phyloP scores from a whole-genome alignment of 345 rosid genomes.

The Murraya paniculata region DNA sequence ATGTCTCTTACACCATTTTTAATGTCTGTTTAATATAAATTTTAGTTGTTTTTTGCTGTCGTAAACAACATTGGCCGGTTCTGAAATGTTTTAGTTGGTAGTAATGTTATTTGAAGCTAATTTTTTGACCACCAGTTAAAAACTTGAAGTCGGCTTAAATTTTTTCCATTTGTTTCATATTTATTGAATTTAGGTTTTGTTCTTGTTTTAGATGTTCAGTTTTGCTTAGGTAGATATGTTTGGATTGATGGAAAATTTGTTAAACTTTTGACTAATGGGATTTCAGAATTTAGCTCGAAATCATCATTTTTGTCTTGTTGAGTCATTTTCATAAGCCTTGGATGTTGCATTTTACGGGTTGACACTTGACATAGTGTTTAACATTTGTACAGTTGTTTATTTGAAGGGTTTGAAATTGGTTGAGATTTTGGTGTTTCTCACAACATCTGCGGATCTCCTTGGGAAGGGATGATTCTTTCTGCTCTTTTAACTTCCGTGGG shows the following conservation, averaged over 20 bases:
- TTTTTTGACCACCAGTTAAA: background rate
- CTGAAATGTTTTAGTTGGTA: background rate
- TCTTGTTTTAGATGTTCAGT: background rate
- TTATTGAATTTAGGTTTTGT: background rate
- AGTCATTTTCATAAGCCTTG: no score
- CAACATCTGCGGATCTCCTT: background rate
- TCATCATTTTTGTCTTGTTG: no score
- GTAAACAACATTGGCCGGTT: background rate
- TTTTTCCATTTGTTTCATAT: background rate
- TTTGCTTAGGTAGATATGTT: no score
- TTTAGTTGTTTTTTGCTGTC: background rate
- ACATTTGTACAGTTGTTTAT: background rate
- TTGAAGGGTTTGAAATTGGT: background rate
- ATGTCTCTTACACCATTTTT: background rate
- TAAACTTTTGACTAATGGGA: background rate
- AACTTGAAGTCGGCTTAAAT: background rate
- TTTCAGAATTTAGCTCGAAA: no score
- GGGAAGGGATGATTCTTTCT: slow-evolving; percentile 59
- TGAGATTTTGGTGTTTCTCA: background rate
- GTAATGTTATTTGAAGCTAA: background rate
- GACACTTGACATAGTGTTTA: no score
- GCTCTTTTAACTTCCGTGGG: slow-evolving; percentile 94
- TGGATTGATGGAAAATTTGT: background rate
- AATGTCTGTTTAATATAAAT: background rate
- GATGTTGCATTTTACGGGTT: no score